Evolutionary conservation across 2,329 filamentous ascomycete genomes (phyloP), one percentile per base, ranked within the genome.

Genomic region (Lasiodiplodia theobromae): DNA sequence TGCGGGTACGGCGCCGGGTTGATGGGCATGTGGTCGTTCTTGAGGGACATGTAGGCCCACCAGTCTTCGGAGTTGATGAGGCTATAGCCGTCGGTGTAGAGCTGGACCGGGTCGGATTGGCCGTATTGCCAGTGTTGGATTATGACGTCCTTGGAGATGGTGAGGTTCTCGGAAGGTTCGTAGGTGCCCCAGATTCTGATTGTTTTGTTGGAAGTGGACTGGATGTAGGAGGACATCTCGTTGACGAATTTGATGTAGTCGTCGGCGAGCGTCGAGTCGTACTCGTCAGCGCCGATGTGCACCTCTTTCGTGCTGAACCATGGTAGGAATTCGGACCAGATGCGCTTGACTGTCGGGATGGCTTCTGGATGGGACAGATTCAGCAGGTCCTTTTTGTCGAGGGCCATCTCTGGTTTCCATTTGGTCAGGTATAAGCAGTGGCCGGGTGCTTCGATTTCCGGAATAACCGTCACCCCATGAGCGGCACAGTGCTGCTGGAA

Each of bases 11-110:
- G 78, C 0, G 81, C 82, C 0, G 83, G 83, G 0, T 80, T 68
- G 49, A 84, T 84, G 1, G 83, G 83, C 64, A 73, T 81, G 70
- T 85, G 83, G 69, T 85, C 82, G 69, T 86, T 87, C 68, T 87
- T 87, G 64, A 87, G 71, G 3, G 82, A 83, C 80, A 86, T 85
- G 70, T 87, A 87, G 0, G 83, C 84, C 85, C 83, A 85, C 82
- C 82, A 84, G 70, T 85, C 83, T 52, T 84, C 77, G 0, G 82
- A 83, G 70, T 85, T 85, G 74, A 85, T 76, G 12, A 83, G 28
- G 0, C 76, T 68, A 67, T 84, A 83, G 1, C 78, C 79, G 4
- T 76, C 72, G 1, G 73, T 68, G 10, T 80, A 74, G 0, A 85
- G 78, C 8, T 77, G 70, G 0, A 83, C 72, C 0, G 83, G 83